Conservation (phyloP, 345 rosid species). For the Camelina neglecta region DNA sequence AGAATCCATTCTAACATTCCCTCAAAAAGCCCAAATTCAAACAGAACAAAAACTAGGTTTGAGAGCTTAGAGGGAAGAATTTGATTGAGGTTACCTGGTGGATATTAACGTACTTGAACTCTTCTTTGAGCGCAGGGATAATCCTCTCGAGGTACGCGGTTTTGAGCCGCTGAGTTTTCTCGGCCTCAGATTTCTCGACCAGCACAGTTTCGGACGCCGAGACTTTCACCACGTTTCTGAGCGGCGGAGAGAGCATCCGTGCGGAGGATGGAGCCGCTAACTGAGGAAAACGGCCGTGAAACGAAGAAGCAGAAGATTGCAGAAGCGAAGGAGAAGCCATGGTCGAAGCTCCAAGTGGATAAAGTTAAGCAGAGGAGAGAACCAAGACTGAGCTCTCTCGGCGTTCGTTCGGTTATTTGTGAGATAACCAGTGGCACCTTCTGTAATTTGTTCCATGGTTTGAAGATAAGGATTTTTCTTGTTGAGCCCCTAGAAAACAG, state of each 20-base stretch:
- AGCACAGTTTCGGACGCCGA: constrained; percentile 60
- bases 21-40: background rate
- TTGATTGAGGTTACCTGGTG: constrained; percentile 59
- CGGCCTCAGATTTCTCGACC: constrained; percentile 87
- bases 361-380: constrained; percentile 24
- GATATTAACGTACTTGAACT: constrained; percentile 78
- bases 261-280: constrained; percentile 47
- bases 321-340: constrained; percentile 64
- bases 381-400: constrained; percentile 29
- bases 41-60: constrained; percentile 8
- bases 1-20: constrained; percentile 8
- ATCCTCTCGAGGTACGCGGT: constrained; percentile 77
- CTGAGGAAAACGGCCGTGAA: constrained; percentile 55
- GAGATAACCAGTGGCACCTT: constrained; percentile 21
- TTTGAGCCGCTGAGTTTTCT: constrained; percentile 68
- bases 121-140: constrained; percentile 79
- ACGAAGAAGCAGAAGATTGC: constrained; percentile 62
- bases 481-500: background rate
- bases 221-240: constrained; percentile 54
- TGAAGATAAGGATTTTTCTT: constrained; percentile 40
- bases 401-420: constrained; percentile 14
- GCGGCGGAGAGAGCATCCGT: constrained; percentile 37
- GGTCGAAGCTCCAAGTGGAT: constrained; percentile 44
- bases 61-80: background rate
- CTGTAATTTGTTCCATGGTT: constrained; percentile 23